Base-by-base conservation (phyloP, 1,284 basidiomycete genomes). In the Porodaedalea pini region DNA sequence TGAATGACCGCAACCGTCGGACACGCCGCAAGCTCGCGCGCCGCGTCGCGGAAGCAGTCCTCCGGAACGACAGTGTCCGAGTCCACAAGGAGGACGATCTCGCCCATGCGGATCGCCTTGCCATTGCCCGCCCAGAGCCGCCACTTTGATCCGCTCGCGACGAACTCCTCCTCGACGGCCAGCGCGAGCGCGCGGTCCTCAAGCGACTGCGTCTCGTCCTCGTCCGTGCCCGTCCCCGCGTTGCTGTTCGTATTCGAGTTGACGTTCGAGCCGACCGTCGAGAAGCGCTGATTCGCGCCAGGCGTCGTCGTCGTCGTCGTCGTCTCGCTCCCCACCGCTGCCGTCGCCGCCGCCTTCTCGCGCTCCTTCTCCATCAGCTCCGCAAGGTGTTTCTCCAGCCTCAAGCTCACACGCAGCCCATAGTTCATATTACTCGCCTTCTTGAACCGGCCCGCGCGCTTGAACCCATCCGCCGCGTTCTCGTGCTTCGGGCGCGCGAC, bases 351-450 rank as follows among this genome's bases (percentile, higher is more conserved):
- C n/a, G n/a, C n/a, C n/a, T 65, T 63, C 21, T 61, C 59, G 45
- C 70, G 68, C 56, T 68, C 68, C 48, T 73, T 72, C 50, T 75
- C 70, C 6, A 75, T 66, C 21, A 69, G 69, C 53, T 73, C 71
- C n/a, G n/a, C n/a, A 68, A 92, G 80, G 64, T 90, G 81, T 67
- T 83, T 82, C 71, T 94, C 91, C 65, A 90, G 78, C 60, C 81
- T 80, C 41, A 92, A 71, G 13, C 86, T 89, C 5, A 93, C 75
- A 44, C 76, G 75, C 29, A 90, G 80, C 1, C 81, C 90, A 68
- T 90, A 92, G 71, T 94, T 94, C 87, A 94, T 90, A 71, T 94
- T 94, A 0, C 84, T 86, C 0, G 89, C 90, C 71, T 94, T 94
- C 78, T 94, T 93, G 78, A 92, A 94, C 27, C 90, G 83, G 59